phyloP scores from a whole-genome alignment of 208 protist species.

The Phytomonas sp. region DNA sequence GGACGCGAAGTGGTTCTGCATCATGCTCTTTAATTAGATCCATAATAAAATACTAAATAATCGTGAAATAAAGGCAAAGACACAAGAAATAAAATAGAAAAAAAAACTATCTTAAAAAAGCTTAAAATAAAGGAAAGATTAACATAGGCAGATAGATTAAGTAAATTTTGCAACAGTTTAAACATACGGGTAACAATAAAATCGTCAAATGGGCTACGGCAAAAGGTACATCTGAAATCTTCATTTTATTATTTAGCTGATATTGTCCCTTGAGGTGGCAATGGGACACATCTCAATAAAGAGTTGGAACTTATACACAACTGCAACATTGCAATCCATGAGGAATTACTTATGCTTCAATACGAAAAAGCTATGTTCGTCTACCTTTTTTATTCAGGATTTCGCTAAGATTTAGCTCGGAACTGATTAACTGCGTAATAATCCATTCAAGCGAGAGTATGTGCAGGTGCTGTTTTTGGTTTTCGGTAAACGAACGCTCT shows the following conservation, averaged over 20 bases:
- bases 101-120: constrained; percentile 9
- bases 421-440: constrained; percentile 33
- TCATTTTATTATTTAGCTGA: background rate
- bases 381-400: background rate
- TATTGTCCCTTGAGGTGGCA: background rate
- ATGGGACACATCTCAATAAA: background rate
- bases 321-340: background rate
- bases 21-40: constrained; percentile 15
- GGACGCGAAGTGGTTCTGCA: constrained; percentile 60
- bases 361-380: background rate
- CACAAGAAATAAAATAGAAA: background rate
- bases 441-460: constrained; percentile 51
- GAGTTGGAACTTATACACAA: background rate
- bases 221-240: background rate
- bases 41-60: background rate
- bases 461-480: constrained; percentile 31
- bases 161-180: background rate
- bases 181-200: background rate
- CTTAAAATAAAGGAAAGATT: background rate
- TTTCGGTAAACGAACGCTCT: constrained; percentile 26
- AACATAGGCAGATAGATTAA: background rate
- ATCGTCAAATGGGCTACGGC: background rate
- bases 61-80: constrained; percentile 6
- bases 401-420: constrained; percentile 34
- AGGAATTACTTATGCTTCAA: background rate